phyloP scores from a whole-genome alignment of 148 eudicot genomes.

The Persicaria maculosa region DNA sequence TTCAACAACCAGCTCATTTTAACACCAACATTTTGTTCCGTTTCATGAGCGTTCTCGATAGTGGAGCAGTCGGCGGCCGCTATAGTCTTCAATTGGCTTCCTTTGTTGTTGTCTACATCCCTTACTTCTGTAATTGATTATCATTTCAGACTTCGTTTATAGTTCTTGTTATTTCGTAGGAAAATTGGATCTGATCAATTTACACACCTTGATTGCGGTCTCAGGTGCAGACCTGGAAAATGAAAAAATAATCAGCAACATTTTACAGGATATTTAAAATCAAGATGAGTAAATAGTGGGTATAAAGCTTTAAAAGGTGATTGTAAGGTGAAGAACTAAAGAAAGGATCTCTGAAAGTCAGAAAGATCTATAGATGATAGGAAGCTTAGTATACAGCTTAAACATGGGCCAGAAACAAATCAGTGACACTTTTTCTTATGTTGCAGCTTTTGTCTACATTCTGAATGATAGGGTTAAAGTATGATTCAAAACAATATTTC shows the following conservation, averaged over 20 bases:
- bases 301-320: neutral
- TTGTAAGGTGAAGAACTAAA: neutral
- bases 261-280: neutral
- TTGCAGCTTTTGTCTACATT: neutral
- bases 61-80: neutral
- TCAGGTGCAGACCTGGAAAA: constrained; percentile 34
- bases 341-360: neutral
- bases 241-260: neutral
- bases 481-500: neutral
- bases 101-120: neutral
- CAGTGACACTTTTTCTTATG: neutral
- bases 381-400: neutral
- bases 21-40: neutral
- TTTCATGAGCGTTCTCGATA: neutral
- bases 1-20: too few relatives aligned
- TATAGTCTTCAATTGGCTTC: neutral
- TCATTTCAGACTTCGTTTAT: neutral
- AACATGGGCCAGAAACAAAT: neutral
- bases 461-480: neutral
- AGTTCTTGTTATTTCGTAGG: neutral
- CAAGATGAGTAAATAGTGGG: neutral
- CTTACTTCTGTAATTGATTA: neutral
- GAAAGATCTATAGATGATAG: neutral
- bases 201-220: neutral
- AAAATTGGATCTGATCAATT: neutral